phyloP scores from a whole-genome alignment of 108 stramenopile genomes.

The Cyclotella atomus region DNA sequence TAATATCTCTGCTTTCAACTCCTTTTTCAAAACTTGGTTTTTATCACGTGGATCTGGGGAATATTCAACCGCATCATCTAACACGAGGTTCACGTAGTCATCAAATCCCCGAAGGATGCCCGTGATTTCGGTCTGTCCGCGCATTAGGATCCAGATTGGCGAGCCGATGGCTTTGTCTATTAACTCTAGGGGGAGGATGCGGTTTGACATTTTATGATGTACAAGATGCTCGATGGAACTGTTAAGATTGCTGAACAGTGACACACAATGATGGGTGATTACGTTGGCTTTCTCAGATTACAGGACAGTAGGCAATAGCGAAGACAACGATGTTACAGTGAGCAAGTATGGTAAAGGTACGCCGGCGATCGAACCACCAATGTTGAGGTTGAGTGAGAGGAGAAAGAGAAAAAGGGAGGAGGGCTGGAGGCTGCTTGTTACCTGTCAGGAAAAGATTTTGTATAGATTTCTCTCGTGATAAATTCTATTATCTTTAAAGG shows the following conservation, averaged over 20 bases:
- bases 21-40: conserved; percentile 64
- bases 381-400: too few relatives aligned
- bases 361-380: too few relatives aligned
- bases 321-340: too few relatives aligned
- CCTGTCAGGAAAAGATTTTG: too few relatives aligned
- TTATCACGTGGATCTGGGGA: conserved; percentile 77
- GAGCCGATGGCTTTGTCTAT: conserved; percentile 93
- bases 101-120: conserved; percentile 87
- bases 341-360: too few relatives aligned
- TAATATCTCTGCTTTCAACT: conserved; percentile 81
- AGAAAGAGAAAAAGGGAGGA: too few relatives aligned
- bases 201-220: conserved; percentile 57
- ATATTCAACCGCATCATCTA: conserved; percentile 91
- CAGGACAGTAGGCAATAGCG: too few relatives aligned
- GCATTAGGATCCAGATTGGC: conserved; percentile 87
- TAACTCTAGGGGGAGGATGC: conserved; percentile 84
- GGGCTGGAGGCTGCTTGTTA: too few relatives aligned
- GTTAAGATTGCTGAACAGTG: background rate
- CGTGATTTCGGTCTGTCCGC: conserved; percentile 86
- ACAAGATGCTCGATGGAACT: background rate
- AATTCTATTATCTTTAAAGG: too few relatives aligned
- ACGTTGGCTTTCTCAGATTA: too few relatives aligned
- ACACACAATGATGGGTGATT: background rate
- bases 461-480: too few relatives aligned
- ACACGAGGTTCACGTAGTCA: conserved; percentile 90